Percentiles rank a stretch among this genome's conserved stretches.
These are phyloP conservation scores for Phaeophleospora eucalypticola DNA, from an alignment of 2,329 filamentous ascomycete genomes.

Conservation along the genomic window DNA sequence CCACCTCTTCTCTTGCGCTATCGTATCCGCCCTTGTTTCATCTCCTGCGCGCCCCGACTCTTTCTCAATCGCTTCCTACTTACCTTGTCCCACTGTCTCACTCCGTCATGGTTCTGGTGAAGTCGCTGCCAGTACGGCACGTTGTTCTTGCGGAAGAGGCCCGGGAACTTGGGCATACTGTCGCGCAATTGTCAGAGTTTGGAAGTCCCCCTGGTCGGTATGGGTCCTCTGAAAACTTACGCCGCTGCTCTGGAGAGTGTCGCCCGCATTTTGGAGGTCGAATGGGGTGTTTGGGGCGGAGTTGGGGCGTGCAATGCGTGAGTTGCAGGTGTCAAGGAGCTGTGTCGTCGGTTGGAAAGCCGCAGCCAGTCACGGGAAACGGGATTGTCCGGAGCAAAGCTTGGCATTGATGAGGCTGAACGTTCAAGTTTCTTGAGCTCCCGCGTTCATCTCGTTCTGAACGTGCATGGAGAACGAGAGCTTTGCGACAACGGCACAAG, in stretches of 20 bases:
- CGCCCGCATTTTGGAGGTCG: constrained; percentile 20
- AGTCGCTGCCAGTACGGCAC: constrained; percentile 70
- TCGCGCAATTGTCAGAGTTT: constrained; percentile 5
- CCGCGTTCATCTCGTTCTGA: too few species aligned
- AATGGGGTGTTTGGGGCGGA: constrained; percentile 5
- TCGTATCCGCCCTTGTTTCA: not conserved
- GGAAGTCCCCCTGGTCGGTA: too few species aligned
- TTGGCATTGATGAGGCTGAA: too few species aligned
- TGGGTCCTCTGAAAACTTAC: too few species aligned
- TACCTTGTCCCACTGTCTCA: constrained; percentile 76
- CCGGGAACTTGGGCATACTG: constrained; percentile 28
- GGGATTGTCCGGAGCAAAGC: constrained; percentile 1
- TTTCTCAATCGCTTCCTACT: constrained; percentile 40
- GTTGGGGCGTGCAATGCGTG: not conserved
- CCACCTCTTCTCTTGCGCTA: constrained; percentile 2
- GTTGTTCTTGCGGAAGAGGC: constrained; percentile 68
- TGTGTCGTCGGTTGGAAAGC: not conserved
- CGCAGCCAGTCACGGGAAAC: too few species aligned
- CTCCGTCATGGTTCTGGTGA: constrained; percentile 69
- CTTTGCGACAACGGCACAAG: not conserved
- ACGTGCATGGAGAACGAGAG: too few species aligned
- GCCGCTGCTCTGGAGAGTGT: constrained; percentile 41
- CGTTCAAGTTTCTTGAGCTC: too few species aligned
- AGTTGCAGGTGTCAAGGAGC: constrained; percentile 3
- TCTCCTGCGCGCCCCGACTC: not conserved